These are phyloP conservation scores for Phalaenopsis equestris DNA, from an alignment of 106 monocot species.

Conservation along the genomic window DNA sequence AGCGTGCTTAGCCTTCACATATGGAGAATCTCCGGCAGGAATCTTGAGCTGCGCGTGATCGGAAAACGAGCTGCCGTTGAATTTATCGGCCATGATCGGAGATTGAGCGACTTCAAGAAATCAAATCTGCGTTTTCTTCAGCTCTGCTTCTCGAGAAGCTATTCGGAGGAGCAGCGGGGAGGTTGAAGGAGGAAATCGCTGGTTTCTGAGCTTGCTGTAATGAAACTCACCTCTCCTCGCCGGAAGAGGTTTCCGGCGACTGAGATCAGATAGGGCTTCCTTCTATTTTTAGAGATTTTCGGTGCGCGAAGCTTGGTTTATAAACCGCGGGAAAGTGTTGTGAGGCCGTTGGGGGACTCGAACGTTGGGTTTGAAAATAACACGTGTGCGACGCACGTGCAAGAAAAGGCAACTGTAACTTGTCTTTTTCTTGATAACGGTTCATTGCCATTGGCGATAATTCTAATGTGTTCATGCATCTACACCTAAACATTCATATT, in stretches of 20 bases:
- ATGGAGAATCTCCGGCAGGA: slow-evolving; percentile 7
- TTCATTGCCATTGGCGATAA: too few species aligned
- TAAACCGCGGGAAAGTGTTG: not conserved
- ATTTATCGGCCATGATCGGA: not conserved
- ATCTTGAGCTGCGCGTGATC: not conserved
- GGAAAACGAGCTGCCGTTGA: not conserved
- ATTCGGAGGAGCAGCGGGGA: not conserved
- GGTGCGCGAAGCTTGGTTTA: not conserved
- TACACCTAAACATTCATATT: too few species aligned
- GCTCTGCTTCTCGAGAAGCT: not conserved
- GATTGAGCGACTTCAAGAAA: not conserved
- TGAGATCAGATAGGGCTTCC: not conserved
- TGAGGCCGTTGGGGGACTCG: not conserved
- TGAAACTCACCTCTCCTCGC: not conserved
- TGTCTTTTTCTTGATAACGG: too few species aligned
- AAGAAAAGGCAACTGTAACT: too few species aligned
- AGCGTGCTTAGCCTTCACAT: slow-evolving; percentile 7
- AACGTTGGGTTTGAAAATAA: not conserved
- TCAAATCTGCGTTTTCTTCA: too few species aligned
- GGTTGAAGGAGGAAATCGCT: not conserved
- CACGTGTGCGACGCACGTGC: not conserved
- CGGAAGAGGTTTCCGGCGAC: not conserved
- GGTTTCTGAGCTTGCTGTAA: not conserved
- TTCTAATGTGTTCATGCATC: too few species aligned
- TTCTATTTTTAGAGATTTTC: not conserved